Percentiles rank a stretch among this genome's conserved stretches.
phyloP scores from a whole-genome alignment of 179 eudicot genomes.

The Beta macrorhiza region DNA sequence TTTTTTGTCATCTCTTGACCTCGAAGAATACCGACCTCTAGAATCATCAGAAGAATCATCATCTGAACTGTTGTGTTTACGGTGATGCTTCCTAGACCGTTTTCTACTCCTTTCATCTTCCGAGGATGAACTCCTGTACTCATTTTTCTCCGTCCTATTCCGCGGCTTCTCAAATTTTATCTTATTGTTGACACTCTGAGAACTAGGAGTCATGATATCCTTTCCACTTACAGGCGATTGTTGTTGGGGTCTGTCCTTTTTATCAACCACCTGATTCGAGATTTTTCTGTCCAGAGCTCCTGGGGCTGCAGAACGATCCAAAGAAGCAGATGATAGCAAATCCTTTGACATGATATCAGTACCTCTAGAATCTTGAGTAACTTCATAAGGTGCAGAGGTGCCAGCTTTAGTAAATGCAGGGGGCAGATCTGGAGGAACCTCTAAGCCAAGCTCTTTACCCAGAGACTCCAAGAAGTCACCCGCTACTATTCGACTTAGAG shows the following conservation, averaged over 20 bases:
- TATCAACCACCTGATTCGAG: conserved; percentile 7
- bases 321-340: conserved; percentile 9
- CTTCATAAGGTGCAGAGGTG: conserved; percentile 20
- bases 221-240: conserved; percentile 21
- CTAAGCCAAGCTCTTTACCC: conserved; percentile 91
- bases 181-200: conserved; percentile 14
- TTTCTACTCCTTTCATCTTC: conserved; percentile 61
- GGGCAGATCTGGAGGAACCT: conserved; percentile 78
- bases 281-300: conserved; percentile 21
- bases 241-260: conserved; percentile 11
- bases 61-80: conserved; percentile 41
- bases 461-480: conserved; percentile 93
- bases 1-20: conserved; percentile 51
- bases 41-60: conserved; percentile 48
- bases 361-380: conserved; percentile 24
- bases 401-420: conserved; percentile 32
- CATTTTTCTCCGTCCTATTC: conserved; percentile 27
- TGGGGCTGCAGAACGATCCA: conserved; percentile 6
- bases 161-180: conserved; percentile 30
- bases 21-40: conserved; percentile 45
- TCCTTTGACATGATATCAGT: background rate
- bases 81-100: conserved; percentile 43
- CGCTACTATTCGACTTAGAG: conserved; percentile 80
- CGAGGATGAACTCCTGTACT: conserved; percentile 43
- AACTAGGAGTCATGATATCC: conserved; percentile 3